Base-by-base conservation (phyloP, 345 rosid species). In the Eutrema yunnanense region DNA sequence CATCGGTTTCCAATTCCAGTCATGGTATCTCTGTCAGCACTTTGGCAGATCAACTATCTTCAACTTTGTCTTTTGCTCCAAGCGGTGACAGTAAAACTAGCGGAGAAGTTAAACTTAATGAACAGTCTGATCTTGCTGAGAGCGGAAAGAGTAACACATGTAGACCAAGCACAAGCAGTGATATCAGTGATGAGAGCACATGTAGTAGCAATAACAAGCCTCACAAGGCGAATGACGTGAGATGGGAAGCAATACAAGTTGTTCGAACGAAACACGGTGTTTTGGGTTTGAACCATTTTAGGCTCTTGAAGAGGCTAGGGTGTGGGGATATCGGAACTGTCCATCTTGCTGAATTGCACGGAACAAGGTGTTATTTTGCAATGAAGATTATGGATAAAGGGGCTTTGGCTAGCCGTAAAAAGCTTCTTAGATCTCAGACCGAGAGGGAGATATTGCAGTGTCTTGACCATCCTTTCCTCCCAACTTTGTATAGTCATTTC, bases 251-350 rank as follows among this genome's bases (percentile, higher is more conserved):
- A 29, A 88, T 90, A 52, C 86, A 85, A 75, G 93, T 86, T 56
- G 84, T 90, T 62, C 85, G 94, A 61, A 71, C 71, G 0, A 86
- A 80, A 72, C 89, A 90, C 62, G 88, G 96, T 34, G 48, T 14
- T 34, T 69, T 85, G 82, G 90, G 96, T 52, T 78, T 88, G 60
- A 88, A 80, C 75, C 93, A 90, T 67, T 90, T 86, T 69, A 84
- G 88, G 80, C 85, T 88, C 73, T 78, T 86, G 72, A 90, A 84
- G 83, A 85, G 86, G 75, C 64, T 86, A 71, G 90, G 92, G 27
- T 82, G 92, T 69, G 96, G 96, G 61, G 96, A 86, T 73, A 90
- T 88, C 8, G 87, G 87, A 75, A 87, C 91, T 62, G 92, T 89
- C 30, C 82, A 89, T 80, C 88, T 89, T 33, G 80, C 96, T 7